Evolutionary conservation across 2,329 filamentous ascomycete genomes (phyloP), one percentile per base, ranked within the genome.

Genomic region (Penicillium sp.): DNA sequence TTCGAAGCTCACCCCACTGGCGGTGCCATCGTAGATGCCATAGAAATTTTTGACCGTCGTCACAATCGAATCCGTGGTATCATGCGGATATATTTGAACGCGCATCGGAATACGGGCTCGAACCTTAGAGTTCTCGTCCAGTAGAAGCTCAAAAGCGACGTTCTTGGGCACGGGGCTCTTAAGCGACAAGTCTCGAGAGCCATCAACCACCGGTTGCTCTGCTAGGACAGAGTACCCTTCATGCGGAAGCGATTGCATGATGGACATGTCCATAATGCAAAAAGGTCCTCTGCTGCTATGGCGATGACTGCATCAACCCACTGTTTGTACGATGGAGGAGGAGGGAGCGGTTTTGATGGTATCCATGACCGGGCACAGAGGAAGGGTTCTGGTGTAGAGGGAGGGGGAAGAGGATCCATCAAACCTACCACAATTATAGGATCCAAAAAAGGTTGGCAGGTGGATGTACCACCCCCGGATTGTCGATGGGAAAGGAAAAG

Each of bases 41-140:
- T 96, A 97, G 79, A 97, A 97, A 80, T 97, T 97, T 83, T 96
- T 97, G 70, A 97, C 93, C 1, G 94, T 97, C 14, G 92, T 94
- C 61, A 97, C 90, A 77, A 99, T 99, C 33, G 92, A 97, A 72
- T 97, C 93, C 22, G 93, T 97, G 50, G 90, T 92, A 79, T 99
- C 94, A 75, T 97, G 92, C 45, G 90, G 90, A 69, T 89, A 96
- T 65, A 99, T 97, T 69, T 95, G 89, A 43, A 88, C 85, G 62
- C 84, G 79, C 81, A 88, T 85, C 12, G 85, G 85, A 50, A 87
- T 81, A 57, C 85, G 80, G 64, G 84, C 85, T 69, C 81, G 78
- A 58, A 81, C 77, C 63, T 83, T 81, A 58, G 81, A 81, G 57
- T 79, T 78, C 62, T 84, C 80, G 55, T 83, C 81, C 42, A 85